These are phyloP conservation scores for Eucalyptus cladocalyx DNA, from an alignment of 345 rosid species.

Conservation along the genomic window DNA sequence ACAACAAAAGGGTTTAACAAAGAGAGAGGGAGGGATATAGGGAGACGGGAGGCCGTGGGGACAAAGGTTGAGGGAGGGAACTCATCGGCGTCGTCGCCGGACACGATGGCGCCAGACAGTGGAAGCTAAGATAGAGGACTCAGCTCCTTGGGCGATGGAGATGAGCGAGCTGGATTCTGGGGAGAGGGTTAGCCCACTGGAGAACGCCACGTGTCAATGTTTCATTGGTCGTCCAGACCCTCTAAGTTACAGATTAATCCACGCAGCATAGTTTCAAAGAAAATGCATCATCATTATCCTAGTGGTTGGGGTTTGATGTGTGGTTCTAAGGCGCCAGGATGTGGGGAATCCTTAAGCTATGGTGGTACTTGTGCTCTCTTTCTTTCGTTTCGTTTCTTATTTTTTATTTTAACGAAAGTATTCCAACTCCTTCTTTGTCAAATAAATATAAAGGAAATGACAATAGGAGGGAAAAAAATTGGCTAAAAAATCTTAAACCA, in stretches of 20 bases:
- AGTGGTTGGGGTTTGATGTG: too few species aligned
- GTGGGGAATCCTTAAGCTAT: background rate
- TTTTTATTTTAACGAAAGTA: too few species aligned
- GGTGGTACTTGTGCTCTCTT: rapidly evolving
- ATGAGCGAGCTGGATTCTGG: background rate
- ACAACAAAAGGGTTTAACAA: background rate
- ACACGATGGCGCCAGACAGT: rapidly evolving
- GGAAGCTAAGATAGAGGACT: background rate
- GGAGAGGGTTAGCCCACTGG: background rate
- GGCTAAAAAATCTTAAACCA: too few species aligned
- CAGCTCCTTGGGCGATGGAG: background rate
- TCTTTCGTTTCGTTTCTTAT: background rate
- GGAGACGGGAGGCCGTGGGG: background rate
- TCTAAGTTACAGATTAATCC: background rate
- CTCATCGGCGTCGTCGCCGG: background rate
- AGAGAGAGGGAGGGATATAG: background rate
- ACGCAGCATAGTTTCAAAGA: background rate
- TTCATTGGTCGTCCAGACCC: background rate
- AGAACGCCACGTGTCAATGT: background rate
- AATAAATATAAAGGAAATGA: too few species aligned
- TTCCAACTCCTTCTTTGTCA: too few species aligned
- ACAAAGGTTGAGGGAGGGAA: background rate
- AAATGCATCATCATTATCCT: background rate
- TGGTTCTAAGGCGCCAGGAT: background rate
- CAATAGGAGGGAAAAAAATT: too few species aligned